Percentiles rank a stretch among this genome's conserved stretches.
phyloP scores from a whole-genome alignment of 1,284 basidiomycete genomes.

The Phlebopus sp. region DNA sequence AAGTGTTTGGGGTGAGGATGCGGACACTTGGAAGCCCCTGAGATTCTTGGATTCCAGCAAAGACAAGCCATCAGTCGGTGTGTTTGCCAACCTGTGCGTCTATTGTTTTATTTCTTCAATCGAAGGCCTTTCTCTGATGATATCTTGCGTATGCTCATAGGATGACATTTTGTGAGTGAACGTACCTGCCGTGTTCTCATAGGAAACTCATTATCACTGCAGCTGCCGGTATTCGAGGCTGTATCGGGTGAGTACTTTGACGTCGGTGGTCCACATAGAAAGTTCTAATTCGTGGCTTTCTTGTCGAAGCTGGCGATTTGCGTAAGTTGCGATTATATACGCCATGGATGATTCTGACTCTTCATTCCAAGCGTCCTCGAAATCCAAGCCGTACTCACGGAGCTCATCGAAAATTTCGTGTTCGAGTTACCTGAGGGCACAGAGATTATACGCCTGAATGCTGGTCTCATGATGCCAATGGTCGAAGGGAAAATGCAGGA shows the following conservation, averaged over 20 bases:
- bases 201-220: not conserved
- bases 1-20: constrained; percentile 26
- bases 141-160: not conserved
- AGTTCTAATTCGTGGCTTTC: not conserved
- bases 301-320: constrained; percentile 20
- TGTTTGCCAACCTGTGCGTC: constrained; percentile 23
- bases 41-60: constrained; percentile 16
- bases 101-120: not conserved
- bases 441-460: constrained; percentile 19
- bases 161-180: constrained; percentile 14
- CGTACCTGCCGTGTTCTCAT: not conserved
- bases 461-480: constrained; percentile 24
- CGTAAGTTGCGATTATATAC: constrained; percentile 12
- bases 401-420: constrained; percentile 24
- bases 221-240: constrained; percentile 22
- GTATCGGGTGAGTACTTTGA: constrained; percentile 19
- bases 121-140: not conserved
- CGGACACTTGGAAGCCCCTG: constrained; percentile 25
- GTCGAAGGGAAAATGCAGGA: constrained; percentile 15
- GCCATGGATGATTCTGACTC: not conserved
- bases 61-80: constrained; percentile 15
- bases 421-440: constrained; percentile 17
- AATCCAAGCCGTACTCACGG: constrained; percentile 24
- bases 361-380: constrained; percentile 19
- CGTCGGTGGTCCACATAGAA: not conserved